phyloP scores from a whole-genome alignment of 2,329 filamentous ascomycete genomes.

The Aureobasidium pullulans region DNA sequence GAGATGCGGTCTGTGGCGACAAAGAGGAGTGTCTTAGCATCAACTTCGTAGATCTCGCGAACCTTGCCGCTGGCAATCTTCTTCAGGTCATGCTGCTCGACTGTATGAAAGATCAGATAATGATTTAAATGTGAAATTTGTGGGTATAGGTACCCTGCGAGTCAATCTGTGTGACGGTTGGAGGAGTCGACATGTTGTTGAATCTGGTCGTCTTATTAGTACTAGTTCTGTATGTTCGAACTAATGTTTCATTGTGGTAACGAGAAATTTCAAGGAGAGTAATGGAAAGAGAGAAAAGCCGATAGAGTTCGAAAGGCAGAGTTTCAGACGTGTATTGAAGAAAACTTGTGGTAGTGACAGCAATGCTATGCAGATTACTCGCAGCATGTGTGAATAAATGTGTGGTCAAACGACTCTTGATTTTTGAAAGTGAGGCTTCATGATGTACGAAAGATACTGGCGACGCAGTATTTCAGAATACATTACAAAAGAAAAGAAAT shows the following conservation, averaged over 20 bases:
- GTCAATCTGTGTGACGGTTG: conserved; percentile 13
- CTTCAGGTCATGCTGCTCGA: conserved; percentile 28
- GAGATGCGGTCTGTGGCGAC: conserved; percentile 86
- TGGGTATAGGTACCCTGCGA: background rate
- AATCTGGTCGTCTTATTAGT: background rate
- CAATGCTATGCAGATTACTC: background rate
- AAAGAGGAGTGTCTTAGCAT: conserved; percentile 67
- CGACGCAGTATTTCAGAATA: background rate
- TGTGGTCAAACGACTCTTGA: background rate
- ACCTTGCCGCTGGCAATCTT: conserved; percentile 63
- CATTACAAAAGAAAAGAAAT: background rate
- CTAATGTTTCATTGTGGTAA: too few species aligned
- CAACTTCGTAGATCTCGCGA: conserved; percentile 69
- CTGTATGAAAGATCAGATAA: conserved; percentile 18
- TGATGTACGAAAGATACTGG: background rate
- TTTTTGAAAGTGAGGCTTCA: background rate
- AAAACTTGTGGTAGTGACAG: background rate
- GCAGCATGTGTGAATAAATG: background rate
- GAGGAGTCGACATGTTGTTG: background rate
- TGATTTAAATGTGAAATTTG: background rate
- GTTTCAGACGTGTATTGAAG: too few species aligned
- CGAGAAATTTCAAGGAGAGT: too few species aligned
- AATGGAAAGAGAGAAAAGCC: too few species aligned
- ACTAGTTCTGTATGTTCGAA: too few species aligned
- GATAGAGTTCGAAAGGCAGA: too few species aligned